Evolutionary conservation across 345 rosid genomes (phyloP).

Genomic region (Moricandia moricandioides): DNA sequence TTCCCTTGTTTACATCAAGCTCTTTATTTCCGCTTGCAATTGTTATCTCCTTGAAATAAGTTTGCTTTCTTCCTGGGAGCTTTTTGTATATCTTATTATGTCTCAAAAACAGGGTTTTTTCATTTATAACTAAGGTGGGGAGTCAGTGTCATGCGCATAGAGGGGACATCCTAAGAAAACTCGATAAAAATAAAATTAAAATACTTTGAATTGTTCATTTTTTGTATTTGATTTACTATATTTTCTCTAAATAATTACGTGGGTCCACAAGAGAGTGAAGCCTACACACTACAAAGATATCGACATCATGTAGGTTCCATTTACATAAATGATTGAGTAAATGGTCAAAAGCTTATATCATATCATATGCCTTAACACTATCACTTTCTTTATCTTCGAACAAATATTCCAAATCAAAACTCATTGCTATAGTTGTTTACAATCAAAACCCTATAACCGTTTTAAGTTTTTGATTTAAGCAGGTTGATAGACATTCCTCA

Average conservation of each 20-base stretch:
- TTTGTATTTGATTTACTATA: neutral
- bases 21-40: neutral
- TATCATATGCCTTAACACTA: constrained; percentile 21
- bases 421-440: neutral
- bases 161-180: constrained; percentile 33
- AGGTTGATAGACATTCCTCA: neutral
- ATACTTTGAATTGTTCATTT: constrained; percentile 10
- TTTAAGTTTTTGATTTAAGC: neutral
- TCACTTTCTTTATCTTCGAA: constrained; percentile 1
- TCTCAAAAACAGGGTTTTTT: constrained; percentile 30
- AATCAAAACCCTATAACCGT: neutral
- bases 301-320: constrained; percentile 44
- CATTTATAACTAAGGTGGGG: constrained; percentile 23
- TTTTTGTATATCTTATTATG: constrained; percentile 30
- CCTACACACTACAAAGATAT: constrained; percentile 31
- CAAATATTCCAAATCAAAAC: constrained; percentile 16
- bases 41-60: neutral
- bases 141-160: constrained; percentile 24
- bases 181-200: neutral
- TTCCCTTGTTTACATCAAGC: neutral
- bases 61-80: constrained; percentile 20
- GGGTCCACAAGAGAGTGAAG: constrained; percentile 24
- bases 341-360: constrained; percentile 40
- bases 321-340: constrained; percentile 41
- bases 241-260: neutral